Conservation (phyloP, 1,139 yeast genomes). For the Casaregolazyma lundiana region DNA sequence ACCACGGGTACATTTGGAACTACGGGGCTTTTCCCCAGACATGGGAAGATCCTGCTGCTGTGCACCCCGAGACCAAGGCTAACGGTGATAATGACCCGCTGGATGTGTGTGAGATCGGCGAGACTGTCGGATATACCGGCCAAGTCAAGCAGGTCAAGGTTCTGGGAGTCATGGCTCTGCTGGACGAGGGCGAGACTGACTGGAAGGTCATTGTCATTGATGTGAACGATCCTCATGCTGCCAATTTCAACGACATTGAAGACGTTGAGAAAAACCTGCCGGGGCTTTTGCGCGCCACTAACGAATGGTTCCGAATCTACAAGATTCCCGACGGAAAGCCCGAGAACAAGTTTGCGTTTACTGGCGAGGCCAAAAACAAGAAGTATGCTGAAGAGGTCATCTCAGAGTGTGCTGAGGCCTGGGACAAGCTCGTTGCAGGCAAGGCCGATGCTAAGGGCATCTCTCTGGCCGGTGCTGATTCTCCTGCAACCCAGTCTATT, state of each 20-base stretch:
- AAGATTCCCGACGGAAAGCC: slow-evolving; percentile 95
- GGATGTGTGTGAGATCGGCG: slow-evolving; percentile 93
- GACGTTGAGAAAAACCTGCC: slow-evolving; percentile 85
- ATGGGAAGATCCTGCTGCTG: slow-evolving; percentile 72
- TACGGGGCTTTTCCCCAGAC: slow-evolving; percentile 99
- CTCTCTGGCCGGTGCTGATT: slow-evolving; percentile 44
- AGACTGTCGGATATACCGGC: slow-evolving; percentile 60
- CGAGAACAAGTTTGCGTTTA: slow-evolving; percentile 77
- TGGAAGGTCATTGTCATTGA: slow-evolving; percentile 94
- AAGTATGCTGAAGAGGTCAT: slow-evolving; percentile 69
- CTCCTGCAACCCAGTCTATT: slow-evolving; percentile 44
- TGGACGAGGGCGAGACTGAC: slow-evolving; percentile 97
- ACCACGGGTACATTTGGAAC: slow-evolving; percentile 92
- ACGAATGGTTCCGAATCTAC: slow-evolving; percentile 92
- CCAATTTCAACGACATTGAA: slow-evolving; percentile 66
- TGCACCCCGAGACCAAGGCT: slow-evolving; percentile 46
- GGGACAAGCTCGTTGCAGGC: slow-evolving; percentile 60
- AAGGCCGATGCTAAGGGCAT: slow-evolving; percentile 42
- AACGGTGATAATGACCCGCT: slow-evolving; percentile 95
- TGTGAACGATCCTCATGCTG: slow-evolving; percentile 72
- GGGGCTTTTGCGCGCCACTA: slow-evolving; percentile 76
- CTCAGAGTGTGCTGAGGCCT: slow-evolving; percentile 64
- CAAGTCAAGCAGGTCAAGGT: slow-evolving; percentile 81
- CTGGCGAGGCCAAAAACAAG: slow-evolving; percentile 73
- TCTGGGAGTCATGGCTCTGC: slow-evolving; percentile 86